Evolutionary conservation across 2,329 filamentous ascomycete genomes (phyloP).

Genomic region (Apiospora aurea): DNA sequence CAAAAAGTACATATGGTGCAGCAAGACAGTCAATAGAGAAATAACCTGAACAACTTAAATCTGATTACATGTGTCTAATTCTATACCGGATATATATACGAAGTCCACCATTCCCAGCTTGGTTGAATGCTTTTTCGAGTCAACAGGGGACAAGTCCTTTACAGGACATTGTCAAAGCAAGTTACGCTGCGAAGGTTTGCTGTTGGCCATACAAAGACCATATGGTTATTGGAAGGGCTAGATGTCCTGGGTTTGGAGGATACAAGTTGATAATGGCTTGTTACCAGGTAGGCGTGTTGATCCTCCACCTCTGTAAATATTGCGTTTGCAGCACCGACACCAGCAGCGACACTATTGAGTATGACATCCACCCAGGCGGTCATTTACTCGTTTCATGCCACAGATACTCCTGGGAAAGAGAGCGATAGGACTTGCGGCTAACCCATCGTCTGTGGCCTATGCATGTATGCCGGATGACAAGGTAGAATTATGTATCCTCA

Average conservation of each 20-base stretch:
- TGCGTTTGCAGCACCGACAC: background rate
- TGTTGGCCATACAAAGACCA: background rate
- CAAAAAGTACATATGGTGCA: slow-evolving; percentile 26
- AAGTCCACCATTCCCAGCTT: background rate
- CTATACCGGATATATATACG: background rate
- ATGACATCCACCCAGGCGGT: background rate
- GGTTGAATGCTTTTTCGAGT: background rate
- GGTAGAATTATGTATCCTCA: background rate
- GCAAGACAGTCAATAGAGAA: background rate
- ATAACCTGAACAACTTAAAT: slow-evolving; percentile 61
- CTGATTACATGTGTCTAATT: slow-evolving; percentile 49
- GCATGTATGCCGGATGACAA: background rate
- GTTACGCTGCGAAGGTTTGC: background rate
- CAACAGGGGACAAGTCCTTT: background rate
- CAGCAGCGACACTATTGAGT: background rate
- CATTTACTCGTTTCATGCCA: background rate
- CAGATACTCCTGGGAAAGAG: background rate
- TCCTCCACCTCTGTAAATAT: background rate
- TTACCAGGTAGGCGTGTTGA: background rate
- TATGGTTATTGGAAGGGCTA: background rate
- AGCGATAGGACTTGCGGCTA: background rate
- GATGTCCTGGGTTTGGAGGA: background rate
- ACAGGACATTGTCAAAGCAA: background rate
- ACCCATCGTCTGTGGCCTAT: background rate
- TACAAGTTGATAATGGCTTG: background rate